phyloP scores from a whole-genome alignment of 1,284 basidiomycete species.

The Leucoagaricus sp. region DNA sequence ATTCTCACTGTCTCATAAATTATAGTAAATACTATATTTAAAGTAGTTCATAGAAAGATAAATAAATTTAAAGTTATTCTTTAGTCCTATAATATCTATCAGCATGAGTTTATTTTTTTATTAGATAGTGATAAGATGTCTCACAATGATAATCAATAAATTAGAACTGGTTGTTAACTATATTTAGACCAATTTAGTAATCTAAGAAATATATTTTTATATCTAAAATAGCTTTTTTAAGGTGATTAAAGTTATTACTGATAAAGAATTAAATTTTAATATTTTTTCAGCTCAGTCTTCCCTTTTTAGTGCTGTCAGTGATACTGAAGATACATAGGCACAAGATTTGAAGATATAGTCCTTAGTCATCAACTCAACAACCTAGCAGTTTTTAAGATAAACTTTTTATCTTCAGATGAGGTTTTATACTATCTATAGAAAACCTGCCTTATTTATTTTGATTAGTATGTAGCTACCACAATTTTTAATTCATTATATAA shows the following conservation, averaged over 20 bases:
- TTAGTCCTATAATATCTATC: not conserved
- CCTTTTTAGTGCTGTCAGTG: not conserved
- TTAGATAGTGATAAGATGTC: not conserved
- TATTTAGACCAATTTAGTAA: not conserved
- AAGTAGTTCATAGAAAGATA: not conserved
- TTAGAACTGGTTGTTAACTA: not conserved
- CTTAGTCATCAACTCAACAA: not conserved
- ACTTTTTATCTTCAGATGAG: not conserved
- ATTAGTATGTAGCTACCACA: not conserved
- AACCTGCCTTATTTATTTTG: not conserved
- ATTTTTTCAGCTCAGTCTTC: not conserved
- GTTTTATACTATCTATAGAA: not conserved
- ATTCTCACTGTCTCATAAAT: not conserved
- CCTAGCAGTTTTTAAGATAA: not conserved
- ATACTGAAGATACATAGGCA: not conserved
- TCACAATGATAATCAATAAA: not conserved
- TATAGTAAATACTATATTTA: not conserved
- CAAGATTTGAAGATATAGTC: not conserved
- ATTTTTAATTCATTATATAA: too few species aligned
- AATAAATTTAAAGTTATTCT: not conserved
- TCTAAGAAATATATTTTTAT: not conserved
- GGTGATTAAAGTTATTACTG: not conserved
- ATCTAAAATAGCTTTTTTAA: not conserved
- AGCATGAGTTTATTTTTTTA: not conserved
- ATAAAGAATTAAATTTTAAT: not conserved